Evolutionary conservation across 495 filamentous ascomycete genomes (phyloP), one percentile per base, ranked within the genome.

Genomic region (Xeromyces bisporus): DNA sequence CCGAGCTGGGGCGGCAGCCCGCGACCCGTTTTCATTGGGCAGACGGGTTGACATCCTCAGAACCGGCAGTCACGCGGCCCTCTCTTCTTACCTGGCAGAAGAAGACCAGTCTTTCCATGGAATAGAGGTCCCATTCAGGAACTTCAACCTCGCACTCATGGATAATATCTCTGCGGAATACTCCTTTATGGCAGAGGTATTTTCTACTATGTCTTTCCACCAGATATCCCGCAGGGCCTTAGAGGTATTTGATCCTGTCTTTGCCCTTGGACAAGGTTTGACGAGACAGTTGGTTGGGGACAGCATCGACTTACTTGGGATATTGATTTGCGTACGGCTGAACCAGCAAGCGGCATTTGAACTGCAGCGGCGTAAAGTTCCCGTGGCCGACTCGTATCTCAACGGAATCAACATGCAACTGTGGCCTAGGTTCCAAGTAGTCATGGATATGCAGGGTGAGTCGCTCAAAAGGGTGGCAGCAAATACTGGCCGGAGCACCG

Each of bases 131-230:
- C 79, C 81, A 9, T 97, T 97, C 54, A 74, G 79, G 16, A 80
- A 89, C 44, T 96, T 93, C 64, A 93, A 93, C 44, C 71, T 89
- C 18, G 89, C 89, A 2, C 62, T 97, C 13, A 64, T 93, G 35
- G 89, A 96, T 58, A 97, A 97, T 46, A 75, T 80, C 1, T 80
- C 81, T n/a, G 73, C 84, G 13, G 89, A 97, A 51, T 96, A 96
- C 53, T 77, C 80, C 6, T 96, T 97, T 44, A 68, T 96, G 28
- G 79, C 82, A 1, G 63, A 78, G 15, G 93, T 93, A 60, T 93
- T 97, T 66, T 67, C 74, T 7, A 61, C 80, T 38, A 50, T 65
- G 39, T 55, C 58, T 11, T 68, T 66, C 35, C 60, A 66, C 18
- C 51, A 70, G 37, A 57, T 71, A 23, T 70, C 70, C 11, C 64